These are phyloP conservation scores for Ophiostoma himal-ulmi DNA, from an alignment of 2,329 filamentous ascomycete species.

Conservation along the genomic window DNA sequence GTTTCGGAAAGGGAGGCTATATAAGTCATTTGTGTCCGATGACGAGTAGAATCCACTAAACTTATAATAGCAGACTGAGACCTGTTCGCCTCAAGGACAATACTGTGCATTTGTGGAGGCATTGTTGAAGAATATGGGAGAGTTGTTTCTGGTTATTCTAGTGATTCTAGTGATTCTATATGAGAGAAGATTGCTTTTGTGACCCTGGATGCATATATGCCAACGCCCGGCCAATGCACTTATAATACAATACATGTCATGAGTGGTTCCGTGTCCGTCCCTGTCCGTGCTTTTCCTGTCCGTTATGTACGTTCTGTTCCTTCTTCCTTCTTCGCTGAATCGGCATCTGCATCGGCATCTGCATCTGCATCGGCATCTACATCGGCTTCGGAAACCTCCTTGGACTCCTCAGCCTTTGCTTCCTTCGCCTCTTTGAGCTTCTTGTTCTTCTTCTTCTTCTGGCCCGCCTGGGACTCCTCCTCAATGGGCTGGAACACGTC, in stretches of 20 bases:
- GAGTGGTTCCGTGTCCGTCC: neutral
- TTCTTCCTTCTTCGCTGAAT: neutral
- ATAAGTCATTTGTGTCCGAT: too few species aligned
- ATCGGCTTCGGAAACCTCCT: neutral
- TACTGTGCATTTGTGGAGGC: too few species aligned
- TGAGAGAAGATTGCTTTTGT: conserved; percentile 10
- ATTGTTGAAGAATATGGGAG: too few species aligned
- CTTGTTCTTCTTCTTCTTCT: neutral
- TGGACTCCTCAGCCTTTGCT: neutral
- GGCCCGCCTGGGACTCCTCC: conserved; percentile 14
- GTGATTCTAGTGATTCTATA: neutral
- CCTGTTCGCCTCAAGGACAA: too few species aligned
- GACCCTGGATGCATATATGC: neutral
- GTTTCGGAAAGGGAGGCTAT: too few species aligned
- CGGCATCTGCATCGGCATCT: neutral
- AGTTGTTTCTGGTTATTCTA: too few species aligned
- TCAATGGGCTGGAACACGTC: conserved; percentile 33
- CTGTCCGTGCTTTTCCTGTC: neutral
- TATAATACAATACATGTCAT: conserved; percentile 5
- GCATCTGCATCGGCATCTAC: neutral
- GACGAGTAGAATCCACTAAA: too few species aligned
- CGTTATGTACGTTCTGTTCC: neutral
- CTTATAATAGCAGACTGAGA: too few species aligned
- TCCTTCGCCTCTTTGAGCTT: neutral
- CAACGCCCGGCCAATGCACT: neutral